Evolutionary conservation across 169 alveolate species (phyloP), one percentile per base, ranked within the genome.

Genomic region (Eimeria tenella): DNA sequence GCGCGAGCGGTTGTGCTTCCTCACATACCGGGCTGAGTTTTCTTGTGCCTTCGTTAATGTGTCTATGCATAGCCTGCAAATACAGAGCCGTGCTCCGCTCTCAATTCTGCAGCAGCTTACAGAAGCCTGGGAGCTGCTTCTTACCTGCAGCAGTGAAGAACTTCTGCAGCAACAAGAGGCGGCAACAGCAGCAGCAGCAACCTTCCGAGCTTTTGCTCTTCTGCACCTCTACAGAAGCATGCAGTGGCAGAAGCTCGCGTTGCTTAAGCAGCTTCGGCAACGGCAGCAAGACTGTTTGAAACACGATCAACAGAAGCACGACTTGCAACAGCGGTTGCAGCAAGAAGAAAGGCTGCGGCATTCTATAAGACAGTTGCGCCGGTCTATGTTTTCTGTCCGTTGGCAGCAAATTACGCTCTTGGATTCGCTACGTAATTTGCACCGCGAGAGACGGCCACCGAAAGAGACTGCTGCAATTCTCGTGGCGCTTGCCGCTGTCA

Each of bases 61-160:
- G 49, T 42, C 23, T 23, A 4, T 42, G 21, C 50, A n/a, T 15
- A 73, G 82, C 82, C 82, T 73, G 55, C 82, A 73, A 9, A 31
- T n/a, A 13, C 82, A 73, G n/a, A 31, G 13, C n/a, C 55, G 23
- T 23, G 19, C 58, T 13, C 55, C 82, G 17, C 82, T 73, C 11
- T 23, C 82, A 0, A 42, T 50, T 9, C 82, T n/a, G 82, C 50
- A 23, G 82, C 82, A 25, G 53, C 82, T n/a, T 42, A 15, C 82
- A 15, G 82, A 73, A 15, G 82, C 55, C n/a, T 73, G 82, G 82
- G 82, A 73, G 55, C 49, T 73, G 50, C 82, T 73, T 4, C 82
- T 73, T 42, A 42, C 58, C 50, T 73, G 82, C 82, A 73, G 82
- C 82, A 25, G 82, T 9, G 56, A 42, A 0, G 82, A 73, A n/a